These are phyloP conservation scores for Umbelopsis sp. DNA, from an alignment of 192 early-diverging fungal genomes.

Conservation along the genomic window DNA sequence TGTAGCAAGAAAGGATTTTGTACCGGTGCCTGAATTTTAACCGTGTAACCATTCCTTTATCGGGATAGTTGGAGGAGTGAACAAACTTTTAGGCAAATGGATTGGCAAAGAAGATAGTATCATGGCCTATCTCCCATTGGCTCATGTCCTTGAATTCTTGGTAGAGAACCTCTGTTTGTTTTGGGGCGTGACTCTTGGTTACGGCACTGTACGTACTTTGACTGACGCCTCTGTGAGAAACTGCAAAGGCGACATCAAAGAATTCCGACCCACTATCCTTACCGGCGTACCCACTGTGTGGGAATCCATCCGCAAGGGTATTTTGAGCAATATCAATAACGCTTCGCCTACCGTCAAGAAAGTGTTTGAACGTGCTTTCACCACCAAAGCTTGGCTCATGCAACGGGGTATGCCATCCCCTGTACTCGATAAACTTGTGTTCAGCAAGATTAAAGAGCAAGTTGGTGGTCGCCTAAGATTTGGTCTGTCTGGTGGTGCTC, in stretches of 20 bases:
- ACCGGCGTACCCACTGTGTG: conserved; percentile 67
- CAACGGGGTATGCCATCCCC: conserved; percentile 67
- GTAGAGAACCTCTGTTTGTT: conserved; percentile 48
- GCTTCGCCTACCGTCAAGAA: conserved; percentile 57
- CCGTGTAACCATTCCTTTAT: conserved; percentile 8
- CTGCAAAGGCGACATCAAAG: conserved; percentile 65
- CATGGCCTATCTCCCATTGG: conserved; percentile 85
- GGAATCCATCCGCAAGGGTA: conserved; percentile 51
- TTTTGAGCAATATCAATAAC: conserved; percentile 41
- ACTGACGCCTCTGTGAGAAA: conserved; percentile 61
- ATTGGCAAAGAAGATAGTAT: conserved; percentile 61
- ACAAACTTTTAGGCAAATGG: conserved; percentile 50
- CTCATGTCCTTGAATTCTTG: conserved; percentile 69
- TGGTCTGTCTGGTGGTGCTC: conserved; percentile 88
- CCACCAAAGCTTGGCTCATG: conserved; percentile 71
- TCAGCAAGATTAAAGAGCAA: conserved; percentile 78
- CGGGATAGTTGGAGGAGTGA: conserved; percentile 60
- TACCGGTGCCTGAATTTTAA: not conserved
- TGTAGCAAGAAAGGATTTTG: conserved; percentile 1
- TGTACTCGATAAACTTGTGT: conserved; percentile 77
- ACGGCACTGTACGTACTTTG: conserved; percentile 59
- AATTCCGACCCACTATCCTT: conserved; percentile 61
- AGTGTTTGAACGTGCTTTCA: conserved; percentile 77
- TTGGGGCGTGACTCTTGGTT: conserved; percentile 54
- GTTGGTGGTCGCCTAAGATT: conserved; percentile 85